phyloP scores from a whole-genome alignment of 2,329 filamentous ascomycete genomes.

The Fusarium equiseti region DNA sequence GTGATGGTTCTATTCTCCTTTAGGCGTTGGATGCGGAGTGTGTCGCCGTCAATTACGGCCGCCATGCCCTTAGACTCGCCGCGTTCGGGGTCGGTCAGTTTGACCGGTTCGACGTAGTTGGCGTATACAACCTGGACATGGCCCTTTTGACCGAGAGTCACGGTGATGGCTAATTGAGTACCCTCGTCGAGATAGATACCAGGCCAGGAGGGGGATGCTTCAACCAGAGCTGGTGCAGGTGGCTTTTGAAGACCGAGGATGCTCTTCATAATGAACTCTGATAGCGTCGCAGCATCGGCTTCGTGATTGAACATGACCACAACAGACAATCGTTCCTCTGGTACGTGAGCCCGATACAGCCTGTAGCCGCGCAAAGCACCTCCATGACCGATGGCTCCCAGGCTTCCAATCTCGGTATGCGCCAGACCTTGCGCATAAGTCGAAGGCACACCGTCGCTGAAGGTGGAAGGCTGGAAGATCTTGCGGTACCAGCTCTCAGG shows the following conservation, averaged over 20 bases:
- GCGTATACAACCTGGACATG: conserved; percentile 25
- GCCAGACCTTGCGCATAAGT: conserved; percentile 21
- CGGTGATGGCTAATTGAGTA: conserved; percentile 30
- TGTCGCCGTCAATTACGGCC: conserved; percentile 9
- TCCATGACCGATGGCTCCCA: conserved; percentile 18
- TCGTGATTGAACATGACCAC: conserved; percentile 36
- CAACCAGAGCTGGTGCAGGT: conserved; percentile 5
- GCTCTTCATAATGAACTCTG: conserved; percentile 17
- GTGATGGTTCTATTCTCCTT: conserved; percentile 28
- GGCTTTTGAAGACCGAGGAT: conserved; percentile 23
- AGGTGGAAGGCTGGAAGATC: conserved; percentile 23
- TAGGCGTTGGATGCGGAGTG: conserved; percentile 22
- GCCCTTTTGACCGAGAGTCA: conserved; percentile 12
- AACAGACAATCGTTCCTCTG: conserved; percentile 27
- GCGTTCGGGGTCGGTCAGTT: conserved; percentile 19
- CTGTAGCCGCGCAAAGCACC: conserved; percentile 34
- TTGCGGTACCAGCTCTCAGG: conserved; percentile 26
- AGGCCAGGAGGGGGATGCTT: conserved; percentile 8
- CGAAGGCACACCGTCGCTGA: conserved; percentile 25
- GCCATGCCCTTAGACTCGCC: conserved; percentile 26
- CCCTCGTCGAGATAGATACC: conserved; percentile 29
- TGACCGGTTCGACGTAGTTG: conserved; percentile 31
- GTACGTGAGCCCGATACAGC: conserved; percentile 25
- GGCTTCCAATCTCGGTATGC: conserved; percentile 21
- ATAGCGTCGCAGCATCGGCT: conserved; percentile 20